Conservation (phyloP, 768 basidiomycete species). For the Lentinula sp. region DNA sequence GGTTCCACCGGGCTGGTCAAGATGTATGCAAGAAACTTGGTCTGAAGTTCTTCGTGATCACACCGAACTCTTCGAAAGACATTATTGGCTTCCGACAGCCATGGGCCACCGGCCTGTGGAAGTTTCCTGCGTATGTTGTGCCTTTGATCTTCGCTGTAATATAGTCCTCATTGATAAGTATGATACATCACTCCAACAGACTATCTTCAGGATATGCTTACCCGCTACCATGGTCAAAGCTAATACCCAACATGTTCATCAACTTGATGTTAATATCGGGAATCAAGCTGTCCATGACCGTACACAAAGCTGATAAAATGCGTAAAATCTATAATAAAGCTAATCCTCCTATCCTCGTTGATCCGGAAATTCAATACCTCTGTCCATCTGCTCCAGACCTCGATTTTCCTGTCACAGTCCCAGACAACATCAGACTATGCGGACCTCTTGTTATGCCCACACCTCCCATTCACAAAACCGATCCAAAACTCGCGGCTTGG, state of each 20-base stretch:
- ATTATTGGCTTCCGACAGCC: background rate
- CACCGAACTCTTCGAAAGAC: background rate
- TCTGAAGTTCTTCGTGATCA: slow-evolving; percentile 2
- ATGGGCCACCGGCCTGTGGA: background rate
- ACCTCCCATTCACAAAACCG: background rate
- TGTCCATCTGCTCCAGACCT: slow-evolving; percentile 1
- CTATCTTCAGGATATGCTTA: slow-evolving; percentile 5
- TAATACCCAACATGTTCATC: slow-evolving; percentile 4
- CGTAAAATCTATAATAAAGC: background rate
- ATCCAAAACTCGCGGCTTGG: slow-evolving; percentile 3
- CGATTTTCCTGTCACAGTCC: slow-evolving; percentile 3
- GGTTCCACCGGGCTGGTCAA: background rate
- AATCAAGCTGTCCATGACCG: background rate
- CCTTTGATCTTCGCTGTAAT: background rate
- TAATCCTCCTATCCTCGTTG: background rate
- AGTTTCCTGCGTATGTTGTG: slow-evolving; percentile 6
- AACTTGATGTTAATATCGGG: background rate
- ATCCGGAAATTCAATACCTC: background rate
- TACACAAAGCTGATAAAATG: background rate
- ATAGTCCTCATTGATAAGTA: background rate
- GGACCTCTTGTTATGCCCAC: slow-evolving; percentile 4
- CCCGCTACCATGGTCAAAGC: slow-evolving; percentile 2
- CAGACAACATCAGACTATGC: background rate
- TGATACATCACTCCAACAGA: background rate
- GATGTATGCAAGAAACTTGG: slow-evolving; percentile 2